Conservation (phyloP, 2,329 filamentous ascomycete genomes). For the Cladosporium phlei region DNA sequence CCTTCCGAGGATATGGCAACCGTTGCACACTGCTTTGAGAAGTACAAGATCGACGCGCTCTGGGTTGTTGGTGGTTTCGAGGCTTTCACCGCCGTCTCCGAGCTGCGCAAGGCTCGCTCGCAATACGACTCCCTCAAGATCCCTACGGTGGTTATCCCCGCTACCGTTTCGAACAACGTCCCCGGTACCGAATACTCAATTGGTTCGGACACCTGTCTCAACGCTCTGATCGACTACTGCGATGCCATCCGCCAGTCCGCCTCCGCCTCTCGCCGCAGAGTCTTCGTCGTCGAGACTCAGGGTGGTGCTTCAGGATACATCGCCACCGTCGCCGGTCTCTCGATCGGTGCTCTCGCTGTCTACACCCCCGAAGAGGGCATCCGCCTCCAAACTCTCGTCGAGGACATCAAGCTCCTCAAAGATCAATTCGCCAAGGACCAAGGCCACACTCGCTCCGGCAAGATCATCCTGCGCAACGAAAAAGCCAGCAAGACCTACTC, state of each 20-base stretch:
- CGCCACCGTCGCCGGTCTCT: slow-evolving; percentile 81
- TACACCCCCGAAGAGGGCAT: slow-evolving; percentile 98
- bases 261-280: slow-evolving; percentile 83
- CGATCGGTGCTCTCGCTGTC: slow-evolving; percentile 86
- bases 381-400: slow-evolving; percentile 83
- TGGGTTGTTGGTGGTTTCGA: slow-evolving; percentile 91
- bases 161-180: slow-evolving; percentile 98
- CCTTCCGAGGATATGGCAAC: slow-evolving; percentile 81
- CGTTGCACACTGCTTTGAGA: slow-evolving; percentile 75
- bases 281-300: slow-evolving; percentile 98
- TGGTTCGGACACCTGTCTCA: slow-evolving; percentile 92
- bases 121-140: slow-evolving; percentile 84
- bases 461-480: slow-evolving; percentile 95
- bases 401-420: slow-evolving; percentile 84
- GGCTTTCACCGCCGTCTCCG: slow-evolving; percentile 85
- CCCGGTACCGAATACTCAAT: slow-evolving; percentile 96
- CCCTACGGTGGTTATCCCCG: slow-evolving; percentile 83
- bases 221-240: slow-evolving; percentile 90
- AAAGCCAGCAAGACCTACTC: slow-evolving; percentile 85
- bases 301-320: slow-evolving; percentile 92
- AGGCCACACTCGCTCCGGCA: slow-evolving; percentile 83
- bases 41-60: slow-evolving; percentile 84
- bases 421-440: slow-evolving; percentile 79
- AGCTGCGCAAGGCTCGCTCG: slow-evolving; percentile 74
- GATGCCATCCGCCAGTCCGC: slow-evolving; percentile 97